Base-by-base conservation (phyloP, 1,284 basidiomycete genomes). In the Xanthoconium separans region DNA sequence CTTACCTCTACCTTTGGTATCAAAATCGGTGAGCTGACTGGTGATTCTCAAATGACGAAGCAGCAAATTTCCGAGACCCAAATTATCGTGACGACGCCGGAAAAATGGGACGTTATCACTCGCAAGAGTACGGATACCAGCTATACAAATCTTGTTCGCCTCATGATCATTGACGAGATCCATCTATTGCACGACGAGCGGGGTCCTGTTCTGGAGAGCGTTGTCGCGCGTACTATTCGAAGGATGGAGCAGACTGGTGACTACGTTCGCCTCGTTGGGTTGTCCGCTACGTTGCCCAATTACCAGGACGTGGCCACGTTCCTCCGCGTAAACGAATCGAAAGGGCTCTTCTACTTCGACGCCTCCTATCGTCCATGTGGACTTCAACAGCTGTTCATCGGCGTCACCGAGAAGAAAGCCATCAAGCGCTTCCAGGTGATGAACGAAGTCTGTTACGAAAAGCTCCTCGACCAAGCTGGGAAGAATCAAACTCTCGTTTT, bases 21-120 rank as follows among this genome's bases (percentile, higher is more conserved):
- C 73, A 89, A 85, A 60, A 91, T 99, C 53, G 93, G 93, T 40
- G 96, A 99, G 71, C 80, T 99, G 51, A 99, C 97, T 0, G 97
- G 97, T 42, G 97, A 99, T 73, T 86, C 91, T 40, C 96, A 98
- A 78, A 89, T 99, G 82, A 99, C 96, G 56, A 99, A 99, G 73
- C 88, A 94, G 60, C 96, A 99, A 71, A 98, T 99, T 57, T 77
- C 94, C 4, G 93, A 97, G 70, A 98, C 97, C 0, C 96, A 99
- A 70, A 93, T 99, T 66, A 98, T 99, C 70, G 95, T 99, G 60
- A 98, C 96, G 0, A 99, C 97, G 0, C 97, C 97, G 0, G 97
- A 99, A 75, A 99, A 99, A 73, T 99, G 95, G 94, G 97, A 99
- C 65, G 95, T 98, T 63, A 97, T 99, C 71, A 98, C 95, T 29